A percentile compares a stretch with the other conserved stretches of the same genome.
phyloP scores from a whole-genome alignment of 2,329 filamentous ascomycete species.

The Fusarium circinatum region DNA sequence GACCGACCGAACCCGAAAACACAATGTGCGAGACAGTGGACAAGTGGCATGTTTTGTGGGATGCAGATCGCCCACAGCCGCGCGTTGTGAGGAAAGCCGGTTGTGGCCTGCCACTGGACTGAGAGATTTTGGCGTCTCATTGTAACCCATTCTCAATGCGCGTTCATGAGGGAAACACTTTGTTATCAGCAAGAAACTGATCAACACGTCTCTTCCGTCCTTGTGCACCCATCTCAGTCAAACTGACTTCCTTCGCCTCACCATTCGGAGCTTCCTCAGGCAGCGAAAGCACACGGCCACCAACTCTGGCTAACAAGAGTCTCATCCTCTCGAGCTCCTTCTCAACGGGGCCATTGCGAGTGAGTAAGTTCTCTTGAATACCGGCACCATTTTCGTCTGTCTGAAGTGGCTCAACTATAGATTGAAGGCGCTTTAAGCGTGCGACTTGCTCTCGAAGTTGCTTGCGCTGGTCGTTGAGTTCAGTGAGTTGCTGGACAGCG shows the following conservation, averaged over 20 bases:
- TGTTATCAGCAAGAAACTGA: conserved; percentile 40
- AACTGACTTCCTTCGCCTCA: background rate
- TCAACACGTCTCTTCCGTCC: conserved; percentile 43
- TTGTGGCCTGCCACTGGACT: background rate
- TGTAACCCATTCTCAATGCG: too few relatives aligned
- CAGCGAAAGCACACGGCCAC: conserved; percentile 58
- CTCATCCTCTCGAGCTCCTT: conserved; percentile 74
- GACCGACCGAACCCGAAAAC: background rate
- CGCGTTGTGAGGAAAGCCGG: background rate
- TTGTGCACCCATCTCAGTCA: conserved; percentile 18
- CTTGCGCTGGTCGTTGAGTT: conserved; percentile 56
- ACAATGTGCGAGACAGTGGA: background rate
- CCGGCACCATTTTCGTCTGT: conserved; percentile 46
- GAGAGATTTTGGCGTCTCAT: background rate
- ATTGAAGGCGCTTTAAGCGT: conserved; percentile 60
- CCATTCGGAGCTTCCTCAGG: conserved; percentile 17
- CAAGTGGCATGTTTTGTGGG: background rate
- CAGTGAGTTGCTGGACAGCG: conserved; percentile 59
- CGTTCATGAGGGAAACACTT: conserved; percentile 39
- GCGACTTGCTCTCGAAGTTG: conserved; percentile 54
- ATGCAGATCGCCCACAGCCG: background rate
- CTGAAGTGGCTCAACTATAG: conserved; percentile 58
- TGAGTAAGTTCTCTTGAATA: conserved; percentile 74
- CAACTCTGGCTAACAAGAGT: conserved; percentile 69
- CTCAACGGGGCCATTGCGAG: conserved; percentile 72